Percentiles rank a stretch among this genome's conserved stretches.
Evolutionary conservation across 176 grass and related monocot species (phyloP).

Genomic region (Ampelocalamus luodianensis): DNA sequence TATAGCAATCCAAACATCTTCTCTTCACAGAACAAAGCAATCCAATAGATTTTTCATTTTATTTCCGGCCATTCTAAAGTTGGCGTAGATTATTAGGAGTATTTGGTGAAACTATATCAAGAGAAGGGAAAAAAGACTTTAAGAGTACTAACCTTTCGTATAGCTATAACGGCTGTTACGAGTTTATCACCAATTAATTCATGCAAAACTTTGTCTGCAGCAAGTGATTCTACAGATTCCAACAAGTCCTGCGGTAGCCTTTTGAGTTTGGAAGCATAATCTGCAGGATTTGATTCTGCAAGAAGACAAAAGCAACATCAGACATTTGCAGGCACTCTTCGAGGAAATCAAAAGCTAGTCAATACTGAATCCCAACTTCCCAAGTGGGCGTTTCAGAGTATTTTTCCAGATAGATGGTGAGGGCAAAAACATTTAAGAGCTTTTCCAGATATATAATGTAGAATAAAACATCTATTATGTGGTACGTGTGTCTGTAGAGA

Average conservation of each 20-base stretch:
- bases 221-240: constrained; percentile 80
- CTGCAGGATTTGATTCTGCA: constrained; percentile 85
- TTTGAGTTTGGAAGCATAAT: constrained; percentile 65
- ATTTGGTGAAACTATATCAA: not conserved
- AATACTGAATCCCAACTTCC: not conserved
- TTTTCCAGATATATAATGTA: constrained; percentile 18
- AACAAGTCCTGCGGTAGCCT: constrained; percentile 79
- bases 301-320: constrained; percentile 1
- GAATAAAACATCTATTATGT: not conserved
- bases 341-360: not conserved
- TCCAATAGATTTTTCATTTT: not conserved
- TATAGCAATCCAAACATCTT: constrained; percentile 8
- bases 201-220: constrained; percentile 64
- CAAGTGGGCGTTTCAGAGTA: not conserved
- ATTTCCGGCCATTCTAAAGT: not conserved
- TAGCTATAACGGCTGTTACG: constrained; percentile 64
- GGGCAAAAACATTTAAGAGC: not conserved
- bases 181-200: constrained; percentile 82
- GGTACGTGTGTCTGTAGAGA: not conserved
- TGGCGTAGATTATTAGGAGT: not conserved
- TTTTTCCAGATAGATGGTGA: not conserved
- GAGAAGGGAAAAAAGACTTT: not conserved
- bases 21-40: not conserved
- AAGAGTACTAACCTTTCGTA: constrained; percentile 70
- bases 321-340: not conserved